Conservation (phyloP, 2,329 filamentous ascomycete species). For the Xylaria polymorpha region DNA sequence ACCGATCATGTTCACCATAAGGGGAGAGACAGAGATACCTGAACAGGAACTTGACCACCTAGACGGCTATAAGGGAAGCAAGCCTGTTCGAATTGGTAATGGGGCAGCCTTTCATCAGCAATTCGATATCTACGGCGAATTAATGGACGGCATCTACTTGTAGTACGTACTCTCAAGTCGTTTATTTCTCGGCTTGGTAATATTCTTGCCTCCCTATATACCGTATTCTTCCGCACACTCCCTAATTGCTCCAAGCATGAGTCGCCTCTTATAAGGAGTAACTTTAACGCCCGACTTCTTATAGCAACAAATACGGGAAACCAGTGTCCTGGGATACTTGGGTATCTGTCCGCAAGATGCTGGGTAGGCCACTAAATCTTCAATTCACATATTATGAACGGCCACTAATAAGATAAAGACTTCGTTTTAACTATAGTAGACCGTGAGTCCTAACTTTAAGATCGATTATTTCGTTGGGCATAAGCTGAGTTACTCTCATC, state of each 20-base stretch:
- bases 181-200: background rate
- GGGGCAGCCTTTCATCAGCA: constrained; percentile 81
- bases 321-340: constrained; percentile 82
- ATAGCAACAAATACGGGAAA: constrained; percentile 77
- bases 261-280: background rate
- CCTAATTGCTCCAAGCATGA: background rate
- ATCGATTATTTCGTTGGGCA: background rate
- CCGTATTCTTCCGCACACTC: background rate
- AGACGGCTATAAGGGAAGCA: constrained; percentile 77
- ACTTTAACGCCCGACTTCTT: background rate
- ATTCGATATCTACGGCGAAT: constrained; percentile 82
- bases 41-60: constrained; percentile 76
- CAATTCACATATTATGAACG: background rate
- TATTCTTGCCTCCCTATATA: background rate
- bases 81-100: constrained; percentile 80
- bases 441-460: constrained; percentile 51
- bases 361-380: constrained; percentile 55
- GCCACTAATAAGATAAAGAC: constrained; percentile 56
- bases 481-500: constrained; percentile 33
- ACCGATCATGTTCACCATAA: constrained; percentile 85
- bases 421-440: constrained; percentile 76
- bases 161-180: constrained; percentile 53
- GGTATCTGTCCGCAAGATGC: constrained; percentile 75
- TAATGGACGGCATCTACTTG: constrained; percentile 81
- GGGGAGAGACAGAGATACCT: constrained; percentile 78